Base-by-base conservation (phyloP, 805 yeast genomes). In the Schwanniomyces yamadae region DNA sequence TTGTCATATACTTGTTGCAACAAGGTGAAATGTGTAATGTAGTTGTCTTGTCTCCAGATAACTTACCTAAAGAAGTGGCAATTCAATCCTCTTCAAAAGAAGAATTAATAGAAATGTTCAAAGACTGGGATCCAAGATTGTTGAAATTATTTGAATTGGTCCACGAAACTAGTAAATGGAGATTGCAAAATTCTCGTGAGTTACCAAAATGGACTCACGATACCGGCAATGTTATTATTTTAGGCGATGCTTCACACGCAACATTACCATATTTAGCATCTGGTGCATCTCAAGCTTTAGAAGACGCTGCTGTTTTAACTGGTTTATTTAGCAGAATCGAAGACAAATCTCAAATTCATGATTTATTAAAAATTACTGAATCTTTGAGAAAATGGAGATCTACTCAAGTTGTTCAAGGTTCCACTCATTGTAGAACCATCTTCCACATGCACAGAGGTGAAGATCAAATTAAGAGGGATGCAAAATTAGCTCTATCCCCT, bases 171-270 rank as follows among this genome's bases (percentile, higher is more conserved):
- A 43, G 45, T 23, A 55, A 57, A 39, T 57, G 62, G 62, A 48
- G 45, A 39, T 46, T 58, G 23, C 54, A 55, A 36, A 49, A 45
- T 35, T 39, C 55, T 13, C 29, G 35, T 13, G 61, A 56, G 35
- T 47, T 52, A 34, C 42, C 42, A 7, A 42, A 47, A 10, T 59
- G 63, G 63, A 46, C 45, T 22, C 58, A 57, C 38, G 24, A 39
- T n/a, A 42, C 48, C 4, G 61, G 57, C 5, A 50, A 51, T 14
- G 48, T 58, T 15, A 45, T 54, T 11, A 43, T 63, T 22, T 45
- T 62, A 32, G 68, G 69, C 2, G 68, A 63, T 38, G 54, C 68
- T 1, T 49, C 54, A 21, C 68, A 62, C 37, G 63, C 66, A 10
- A 62, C 62, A 37, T 54, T 62, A 19, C 64, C 64, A 8, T 59